Base-by-base conservation (phyloP, 2,329 filamentous ascomycete genomes). In the Pyricularia grisea region DNA sequence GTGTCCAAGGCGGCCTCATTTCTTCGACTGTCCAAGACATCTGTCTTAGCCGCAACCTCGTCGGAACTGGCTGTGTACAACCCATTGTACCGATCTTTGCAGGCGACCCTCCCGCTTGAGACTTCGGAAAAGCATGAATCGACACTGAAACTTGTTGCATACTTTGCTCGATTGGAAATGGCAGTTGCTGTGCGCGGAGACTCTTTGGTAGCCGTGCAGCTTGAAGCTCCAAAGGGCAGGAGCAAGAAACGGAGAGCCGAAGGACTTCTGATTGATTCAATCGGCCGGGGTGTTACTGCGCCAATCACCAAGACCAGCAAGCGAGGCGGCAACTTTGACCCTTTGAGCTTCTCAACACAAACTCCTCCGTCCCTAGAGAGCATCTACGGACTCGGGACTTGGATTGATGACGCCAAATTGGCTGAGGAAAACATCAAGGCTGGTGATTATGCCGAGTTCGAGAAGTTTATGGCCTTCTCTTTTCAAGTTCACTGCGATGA, bases 251-350 rank as follows among this genome's bases (percentile, higher is more conserved):
- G 85, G 55, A 84, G 84, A 58, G 80, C 81, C 0, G 84, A 87
- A 67, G 89, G 90, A 10, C 81, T 92, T 9, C 79, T 94, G 30
- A 90, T 92, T 42, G 90, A 94, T 75, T 90, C 91, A 0, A 87
- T 94, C 68, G 90, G 90, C 1, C 89, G 89, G 70, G 90, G 90
- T 2, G 79, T 86, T 5, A 74, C 81, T 36, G 60, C 67, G 25
- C 58, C 67, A 17, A 36, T 65, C 30, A 55, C 33, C 31, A 68
- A 68, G 33, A 61, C 23, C 11, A 27, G 23, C 60, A 64, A 42
- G 60, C 67, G 23, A 9, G 25, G 31, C 11, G 28, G n/a, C 23
- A 30, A 78, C 4, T 74, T 74, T 2, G 69, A 75, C 7, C 66
- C 73, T 4, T 78, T 76, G 0, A 72, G 77, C 42, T 80, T 80